Conservation (phyloP, 495 filamentous ascomycete genomes). For the Neurospora pannonica region DNA sequence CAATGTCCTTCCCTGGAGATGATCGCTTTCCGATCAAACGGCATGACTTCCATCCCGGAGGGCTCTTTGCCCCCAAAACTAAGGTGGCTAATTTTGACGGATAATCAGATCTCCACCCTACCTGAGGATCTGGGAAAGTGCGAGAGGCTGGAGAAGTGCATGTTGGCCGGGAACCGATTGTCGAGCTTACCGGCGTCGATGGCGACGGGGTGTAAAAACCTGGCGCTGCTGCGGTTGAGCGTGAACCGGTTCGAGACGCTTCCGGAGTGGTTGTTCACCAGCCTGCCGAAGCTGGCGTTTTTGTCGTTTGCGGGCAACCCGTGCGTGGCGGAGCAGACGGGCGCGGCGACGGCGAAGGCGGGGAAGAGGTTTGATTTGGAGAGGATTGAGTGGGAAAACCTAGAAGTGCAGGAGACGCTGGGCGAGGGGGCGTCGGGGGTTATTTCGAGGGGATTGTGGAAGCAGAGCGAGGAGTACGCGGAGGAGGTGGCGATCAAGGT, state of each 20-base stretch:
- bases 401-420: conserved; percentile 25
- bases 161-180: conserved; percentile 34
- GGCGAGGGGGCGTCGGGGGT: conserved; percentile 29
- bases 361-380: conserved; percentile 14
- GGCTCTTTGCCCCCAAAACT: conserved; percentile 29
- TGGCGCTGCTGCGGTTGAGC: conserved; percentile 31
- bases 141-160: conserved; percentile 30
- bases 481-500: conserved; percentile 38
- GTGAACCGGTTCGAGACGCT: conserved; percentile 28
- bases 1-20: conserved; percentile 34
- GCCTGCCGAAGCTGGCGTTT: conserved; percentile 33
- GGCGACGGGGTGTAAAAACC: conserved; percentile 27
- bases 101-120: conserved; percentile 27
- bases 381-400: conserved; percentile 28
- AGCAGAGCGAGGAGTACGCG: conserved; percentile 13
- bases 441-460: conserved; percentile 29
- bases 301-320: conserved; percentile 38
- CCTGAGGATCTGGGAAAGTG: conserved; percentile 32
- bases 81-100: conserved; percentile 36
- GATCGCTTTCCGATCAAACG: conserved; percentile 36
- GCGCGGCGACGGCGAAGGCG: conserved; percentile 8
- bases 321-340: conserved; percentile 16
- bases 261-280: conserved; percentile 31
- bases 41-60: conserved; percentile 32
- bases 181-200: conserved; percentile 27